Conservation (phyloP, 2,329 filamentous ascomycete genomes). For the Periconia digitata region DNA sequence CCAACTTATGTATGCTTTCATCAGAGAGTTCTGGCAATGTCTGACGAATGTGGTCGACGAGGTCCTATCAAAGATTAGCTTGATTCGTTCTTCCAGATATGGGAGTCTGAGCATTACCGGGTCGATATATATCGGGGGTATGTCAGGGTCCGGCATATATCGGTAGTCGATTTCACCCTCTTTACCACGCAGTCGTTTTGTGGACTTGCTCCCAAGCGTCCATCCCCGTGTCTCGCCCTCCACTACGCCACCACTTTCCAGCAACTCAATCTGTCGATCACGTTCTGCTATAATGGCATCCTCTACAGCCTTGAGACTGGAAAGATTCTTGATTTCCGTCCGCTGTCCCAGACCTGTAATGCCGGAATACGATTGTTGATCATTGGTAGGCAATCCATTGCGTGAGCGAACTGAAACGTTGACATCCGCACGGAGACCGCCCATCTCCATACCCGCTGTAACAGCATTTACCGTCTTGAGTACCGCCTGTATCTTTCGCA, state of each 20-base stretch:
- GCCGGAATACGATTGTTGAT: conserved; percentile 56
- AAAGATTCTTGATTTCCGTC: conserved; percentile 97
- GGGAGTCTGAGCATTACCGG: conserved; percentile 31
- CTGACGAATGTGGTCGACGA: conserved; percentile 64
- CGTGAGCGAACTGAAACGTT: conserved; percentile 83
- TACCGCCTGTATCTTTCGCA: conserved; percentile 83
- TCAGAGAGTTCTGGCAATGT: conserved; percentile 75
- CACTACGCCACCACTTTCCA: conserved; percentile 74
- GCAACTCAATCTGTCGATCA: conserved; percentile 78
- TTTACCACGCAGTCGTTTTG: conserved; percentile 80
- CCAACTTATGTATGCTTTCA: conserved; percentile 64
- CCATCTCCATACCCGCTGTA: conserved; percentile 88
- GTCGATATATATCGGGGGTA: conserved; percentile 76
- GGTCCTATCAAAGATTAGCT: conserved; percentile 47
- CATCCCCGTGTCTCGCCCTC: conserved; percentile 90
- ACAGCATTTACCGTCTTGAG: conserved; percentile 81
- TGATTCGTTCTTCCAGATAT: not conserved
- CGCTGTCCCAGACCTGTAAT: conserved; percentile 73
- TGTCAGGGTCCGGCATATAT: conserved; percentile 96
- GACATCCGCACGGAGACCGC: conserved; percentile 88
- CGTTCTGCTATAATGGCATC: conserved; percentile 91
- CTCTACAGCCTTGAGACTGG: conserved; percentile 91
- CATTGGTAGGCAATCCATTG: conserved; percentile 17
- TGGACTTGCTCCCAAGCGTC: conserved; percentile 82
- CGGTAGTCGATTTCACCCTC: conserved; percentile 97